Conservation (phyloP, 2,329 filamentous ascomycete species). For the Pseudogymnoascus sp. region DNA sequence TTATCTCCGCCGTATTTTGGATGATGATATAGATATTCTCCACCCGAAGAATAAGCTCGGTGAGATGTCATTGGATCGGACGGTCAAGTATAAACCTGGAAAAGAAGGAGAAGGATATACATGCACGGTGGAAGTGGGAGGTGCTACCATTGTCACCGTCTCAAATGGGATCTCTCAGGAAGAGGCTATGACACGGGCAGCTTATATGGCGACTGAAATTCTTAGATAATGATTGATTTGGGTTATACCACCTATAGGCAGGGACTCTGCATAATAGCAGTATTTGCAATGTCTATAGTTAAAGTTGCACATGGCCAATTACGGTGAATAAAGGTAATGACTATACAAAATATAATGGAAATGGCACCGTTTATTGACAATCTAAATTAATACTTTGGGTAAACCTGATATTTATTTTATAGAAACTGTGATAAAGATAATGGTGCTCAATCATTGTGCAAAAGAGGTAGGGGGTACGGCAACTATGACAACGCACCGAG, state of each 20-base stretch:
- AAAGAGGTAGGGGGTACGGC: not conserved
- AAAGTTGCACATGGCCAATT: too few relatives aligned
- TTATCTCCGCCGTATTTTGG: slow-evolving; percentile 54
- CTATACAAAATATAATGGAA: too few relatives aligned
- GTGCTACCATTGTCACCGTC: slow-evolving; percentile 15
- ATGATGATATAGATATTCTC: slow-evolving; percentile 46
- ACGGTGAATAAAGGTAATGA: too few relatives aligned
- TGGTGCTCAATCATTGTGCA: too few relatives aligned
- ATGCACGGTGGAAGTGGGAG: not conserved
- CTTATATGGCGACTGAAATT: slow-evolving; percentile 45
- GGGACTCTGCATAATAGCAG: not conserved
- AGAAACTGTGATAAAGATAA: too few relatives aligned
- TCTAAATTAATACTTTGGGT: too few relatives aligned
- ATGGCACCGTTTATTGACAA: too few relatives aligned
- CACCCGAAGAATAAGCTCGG: slow-evolving; percentile 66
- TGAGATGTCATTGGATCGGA: slow-evolving; percentile 43
- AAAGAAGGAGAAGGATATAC: slow-evolving; percentile 13
- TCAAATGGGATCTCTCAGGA: slow-evolving; percentile 39
- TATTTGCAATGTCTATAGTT: not conserved
- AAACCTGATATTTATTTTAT: too few relatives aligned
- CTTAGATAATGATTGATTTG: slow-evolving; percentile 17
- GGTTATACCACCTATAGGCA: not conserved
- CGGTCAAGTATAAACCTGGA: slow-evolving; percentile 46
- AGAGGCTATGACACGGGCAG: slow-evolving; percentile 51
- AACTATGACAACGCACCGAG: not conserved